Percentiles rank a stretch among this genome's conserved stretches.
phyloP scores from a whole-genome alignment of 495 filamentous ascomycete genomes.

The Hapsidospora chrysogenum region DNA sequence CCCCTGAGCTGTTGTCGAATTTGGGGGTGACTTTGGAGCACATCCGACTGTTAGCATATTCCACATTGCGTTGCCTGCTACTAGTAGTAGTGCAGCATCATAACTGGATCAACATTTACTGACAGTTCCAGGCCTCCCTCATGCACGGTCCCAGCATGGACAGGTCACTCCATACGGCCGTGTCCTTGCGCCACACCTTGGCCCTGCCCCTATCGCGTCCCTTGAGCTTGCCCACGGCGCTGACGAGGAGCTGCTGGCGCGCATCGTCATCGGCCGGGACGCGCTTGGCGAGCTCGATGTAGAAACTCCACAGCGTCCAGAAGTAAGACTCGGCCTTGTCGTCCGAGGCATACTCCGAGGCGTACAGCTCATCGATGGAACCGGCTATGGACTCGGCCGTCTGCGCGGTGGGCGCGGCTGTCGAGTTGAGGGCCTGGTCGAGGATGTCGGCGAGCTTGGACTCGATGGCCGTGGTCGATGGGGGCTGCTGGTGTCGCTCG shows the following conservation, averaged over 20 bases:
- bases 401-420: not conserved
- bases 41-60: not conserved
- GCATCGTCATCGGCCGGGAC: constrained; percentile 1
- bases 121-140: constrained; percentile 2
- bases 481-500: too few species aligned
- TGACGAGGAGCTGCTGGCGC: not conserved
- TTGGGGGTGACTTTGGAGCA: not conserved
- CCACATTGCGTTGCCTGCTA: not conserved
- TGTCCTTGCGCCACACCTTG: not conserved
- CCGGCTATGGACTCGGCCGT: not conserved
- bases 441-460: not conserved
- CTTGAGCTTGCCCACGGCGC: not conserved
- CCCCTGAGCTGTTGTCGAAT: not conserved
- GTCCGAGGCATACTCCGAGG: not conserved
- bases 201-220: not conserved
- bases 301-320: not conserved
- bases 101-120: not conserved
- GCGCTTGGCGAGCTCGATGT: not conserved
- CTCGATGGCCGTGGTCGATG: not conserved
- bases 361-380: not conserved
- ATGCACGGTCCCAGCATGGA: not conserved
- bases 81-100: not conserved
- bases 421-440: not conserved
- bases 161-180: not conserved
- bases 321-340: not conserved